Percentiles rank a stretch among this genome's conserved stretches.
phyloP scores from a whole-genome alignment of 208 protist genomes.

The Trypanosomatidae sp. region DNA sequence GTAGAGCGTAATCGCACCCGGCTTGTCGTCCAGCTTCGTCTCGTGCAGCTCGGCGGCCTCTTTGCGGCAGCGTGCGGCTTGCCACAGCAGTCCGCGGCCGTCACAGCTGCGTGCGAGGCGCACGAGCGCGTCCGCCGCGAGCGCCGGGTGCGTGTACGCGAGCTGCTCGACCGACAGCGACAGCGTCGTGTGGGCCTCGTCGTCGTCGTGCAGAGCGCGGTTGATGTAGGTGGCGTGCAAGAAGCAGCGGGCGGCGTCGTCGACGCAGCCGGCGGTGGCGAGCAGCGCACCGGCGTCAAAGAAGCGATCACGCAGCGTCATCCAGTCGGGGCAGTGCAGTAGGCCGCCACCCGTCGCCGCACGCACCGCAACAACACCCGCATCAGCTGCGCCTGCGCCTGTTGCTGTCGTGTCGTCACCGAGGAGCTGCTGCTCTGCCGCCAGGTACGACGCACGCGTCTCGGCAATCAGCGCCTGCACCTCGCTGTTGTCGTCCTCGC shows the following conservation, averaged over 20 bases:
- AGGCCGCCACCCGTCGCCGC: slow-evolving; percentile 31
- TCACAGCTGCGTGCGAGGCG: slow-evolving; percentile 21
- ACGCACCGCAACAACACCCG: no score
- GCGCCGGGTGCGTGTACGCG: slow-evolving; percentile 26
- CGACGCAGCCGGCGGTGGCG: slow-evolving; percentile 18
- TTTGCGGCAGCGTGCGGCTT: slow-evolving; percentile 55
- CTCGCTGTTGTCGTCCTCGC: background rate
- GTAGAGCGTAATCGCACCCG: slow-evolving; percentile 31
- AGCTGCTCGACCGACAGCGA: slow-evolving; percentile 37
- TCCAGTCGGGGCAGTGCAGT: slow-evolving; percentile 39
- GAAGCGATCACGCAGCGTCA: slow-evolving; percentile 38
- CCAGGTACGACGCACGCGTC: background rate
- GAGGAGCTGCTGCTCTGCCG: slow-evolving; percentile 6
- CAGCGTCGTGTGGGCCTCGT: slow-evolving; percentile 27
- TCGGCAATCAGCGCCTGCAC: background rate
- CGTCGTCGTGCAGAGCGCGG: slow-evolving; percentile 26
- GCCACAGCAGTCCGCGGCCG: slow-evolving; percentile 12
- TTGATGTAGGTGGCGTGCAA: slow-evolving; percentile 62
- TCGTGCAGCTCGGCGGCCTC: slow-evolving; percentile 34
- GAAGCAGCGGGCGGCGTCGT: slow-evolving; percentile 28
- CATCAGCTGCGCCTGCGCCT: no score
- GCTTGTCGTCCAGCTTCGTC: slow-evolving; percentile 13
- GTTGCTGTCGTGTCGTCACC: no score
- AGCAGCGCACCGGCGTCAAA: slow-evolving; percentile 59
- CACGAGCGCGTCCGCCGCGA: slow-evolving; percentile 39